Percentiles rank a stretch among this genome's conserved stretches.
These are phyloP conservation scores for Fraxinus quadrangulata DNA, from an alignment of 257 asterid genomes.

Conservation along the genomic window DNA sequence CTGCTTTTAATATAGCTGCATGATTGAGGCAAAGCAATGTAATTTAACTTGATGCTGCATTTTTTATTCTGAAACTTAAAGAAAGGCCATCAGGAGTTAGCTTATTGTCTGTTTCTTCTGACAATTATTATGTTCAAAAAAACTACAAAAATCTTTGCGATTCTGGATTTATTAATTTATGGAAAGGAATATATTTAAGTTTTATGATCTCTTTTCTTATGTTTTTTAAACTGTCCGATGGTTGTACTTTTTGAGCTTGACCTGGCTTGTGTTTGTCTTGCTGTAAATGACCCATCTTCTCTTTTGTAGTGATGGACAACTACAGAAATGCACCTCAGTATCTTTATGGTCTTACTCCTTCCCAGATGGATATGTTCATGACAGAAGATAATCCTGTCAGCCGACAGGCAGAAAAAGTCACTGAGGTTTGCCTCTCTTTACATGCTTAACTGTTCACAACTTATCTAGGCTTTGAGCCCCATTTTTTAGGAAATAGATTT, in stretches of 20 bases:
- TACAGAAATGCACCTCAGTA: slow-evolving; percentile 73
- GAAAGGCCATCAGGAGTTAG: not conserved
- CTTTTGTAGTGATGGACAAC: slow-evolving; percentile 73
- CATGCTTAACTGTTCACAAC: slow-evolving; percentile 1
- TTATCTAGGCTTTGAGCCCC: not conserved
- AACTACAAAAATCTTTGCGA: not conserved
- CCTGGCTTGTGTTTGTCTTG: not conserved
- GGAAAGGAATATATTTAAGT: not conserved
- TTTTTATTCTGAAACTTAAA: slow-evolving; percentile 18
- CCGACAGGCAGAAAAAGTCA: slow-evolving; percentile 67
- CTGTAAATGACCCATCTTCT: slow-evolving; percentile 21
- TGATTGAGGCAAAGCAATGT: not conserved
- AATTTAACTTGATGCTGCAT: not conserved
- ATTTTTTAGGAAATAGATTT: too few species aligned
- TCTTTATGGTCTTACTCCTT: slow-evolving; percentile 85
- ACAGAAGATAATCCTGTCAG: slow-evolving; percentile 75
- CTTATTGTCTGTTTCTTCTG: not conserved
- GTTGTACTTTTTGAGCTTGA: not conserved
- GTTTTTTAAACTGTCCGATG: not conserved
- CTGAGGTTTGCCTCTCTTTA: slow-evolving; percentile 54
- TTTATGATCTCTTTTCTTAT: not conserved
- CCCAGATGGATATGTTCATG: slow-evolving; percentile 96
- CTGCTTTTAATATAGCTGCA: not conserved
- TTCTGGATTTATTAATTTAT: slow-evolving; percentile 8
- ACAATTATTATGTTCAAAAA: slow-evolving; percentile 6